phyloP scores from a whole-genome alignment of 805 yeast species.

The Spathaspora sp. region DNA sequence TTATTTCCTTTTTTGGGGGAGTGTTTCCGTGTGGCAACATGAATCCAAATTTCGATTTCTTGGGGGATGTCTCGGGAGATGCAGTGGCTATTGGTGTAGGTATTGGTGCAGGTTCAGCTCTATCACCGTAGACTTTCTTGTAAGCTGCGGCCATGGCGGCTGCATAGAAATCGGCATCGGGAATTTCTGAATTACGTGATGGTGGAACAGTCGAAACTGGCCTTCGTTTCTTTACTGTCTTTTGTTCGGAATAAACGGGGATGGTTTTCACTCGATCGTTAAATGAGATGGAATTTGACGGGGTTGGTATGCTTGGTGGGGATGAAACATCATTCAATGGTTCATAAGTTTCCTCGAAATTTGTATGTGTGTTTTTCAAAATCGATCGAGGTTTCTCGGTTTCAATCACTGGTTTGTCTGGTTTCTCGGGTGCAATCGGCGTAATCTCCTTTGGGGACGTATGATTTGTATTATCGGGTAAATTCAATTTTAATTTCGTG shows the following conservation, averaged over 20 bases:
- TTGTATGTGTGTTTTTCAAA: slow-evolving; percentile 22
- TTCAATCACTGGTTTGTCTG: not conserved
- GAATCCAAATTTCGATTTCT: slow-evolving; percentile 6
- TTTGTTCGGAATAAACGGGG: slow-evolving; percentile 15
- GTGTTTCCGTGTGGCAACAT: no score
- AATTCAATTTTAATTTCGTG: slow-evolving; percentile 1
- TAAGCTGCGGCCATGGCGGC: slow-evolving; percentile 55
- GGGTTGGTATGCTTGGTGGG: slow-evolving; percentile 12
- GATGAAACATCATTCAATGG: not conserved
- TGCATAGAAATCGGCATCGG: slow-evolving; percentile 52
- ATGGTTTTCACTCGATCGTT: slow-evolving; percentile 36
- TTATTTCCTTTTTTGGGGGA: no score
- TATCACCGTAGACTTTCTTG: slow-evolving; percentile 51
- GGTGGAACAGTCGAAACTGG: slow-evolving; percentile 1
- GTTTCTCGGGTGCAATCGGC: not conserved
- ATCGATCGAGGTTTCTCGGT: slow-evolving; percentile 28
- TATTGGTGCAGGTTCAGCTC: slow-evolving; percentile 1
- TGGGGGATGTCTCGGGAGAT: not conserved
- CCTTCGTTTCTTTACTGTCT: slow-evolving; percentile 1
- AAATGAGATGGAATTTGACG: slow-evolving; percentile 34
- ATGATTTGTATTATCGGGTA: not conserved
- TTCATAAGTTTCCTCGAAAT: not conserved
- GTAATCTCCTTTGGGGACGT: not conserved
- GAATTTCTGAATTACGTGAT: slow-evolving; percentile 4
- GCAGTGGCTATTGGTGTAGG: slow-evolving; percentile 1